These are phyloP conservation scores for Yarrowia sp. DNA, from an alignment of 805 yeast genomes.

Conservation along the genomic window DNA sequence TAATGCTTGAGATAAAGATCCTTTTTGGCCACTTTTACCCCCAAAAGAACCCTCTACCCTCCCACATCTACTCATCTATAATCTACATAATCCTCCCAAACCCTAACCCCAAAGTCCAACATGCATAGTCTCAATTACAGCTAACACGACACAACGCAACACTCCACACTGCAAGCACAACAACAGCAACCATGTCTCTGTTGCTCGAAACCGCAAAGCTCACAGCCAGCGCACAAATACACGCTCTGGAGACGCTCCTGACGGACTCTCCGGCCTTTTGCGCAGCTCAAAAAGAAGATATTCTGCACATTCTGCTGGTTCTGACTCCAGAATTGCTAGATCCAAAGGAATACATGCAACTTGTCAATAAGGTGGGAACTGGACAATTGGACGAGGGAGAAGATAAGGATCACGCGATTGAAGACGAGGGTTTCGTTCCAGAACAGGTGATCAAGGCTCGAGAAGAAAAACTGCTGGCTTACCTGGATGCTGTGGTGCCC, in stretches of 20 bases:
- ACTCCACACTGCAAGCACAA: background rate
- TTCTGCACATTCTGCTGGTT: conserved; percentile 15
- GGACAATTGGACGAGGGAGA: background rate
- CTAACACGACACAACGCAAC: background rate
- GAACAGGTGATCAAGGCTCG: background rate
- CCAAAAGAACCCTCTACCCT: no score
- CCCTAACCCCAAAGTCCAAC: background rate
- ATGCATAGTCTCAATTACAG: background rate
- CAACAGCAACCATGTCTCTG: background rate
- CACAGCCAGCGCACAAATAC: background rate
- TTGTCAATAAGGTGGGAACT: conserved; percentile 2
- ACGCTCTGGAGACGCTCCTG: conserved; percentile 2
- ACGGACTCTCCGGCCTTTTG: background rate
- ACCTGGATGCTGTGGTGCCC: background rate
- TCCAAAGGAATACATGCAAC: background rate
- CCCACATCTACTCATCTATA: no score
- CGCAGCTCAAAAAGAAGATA: background rate
- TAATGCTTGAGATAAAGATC: no score
- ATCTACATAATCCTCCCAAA: no score
- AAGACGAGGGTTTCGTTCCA: background rate
- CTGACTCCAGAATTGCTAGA: conserved; percentile 19
- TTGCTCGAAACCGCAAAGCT: conserved; percentile 1
- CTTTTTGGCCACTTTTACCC: no score
- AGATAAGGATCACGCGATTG: background rate
- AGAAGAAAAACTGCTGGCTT: background rate